phyloP scores from a whole-genome alignment of 768 basidiomycete species.

The Brasilioporus rufonigricans region DNA sequence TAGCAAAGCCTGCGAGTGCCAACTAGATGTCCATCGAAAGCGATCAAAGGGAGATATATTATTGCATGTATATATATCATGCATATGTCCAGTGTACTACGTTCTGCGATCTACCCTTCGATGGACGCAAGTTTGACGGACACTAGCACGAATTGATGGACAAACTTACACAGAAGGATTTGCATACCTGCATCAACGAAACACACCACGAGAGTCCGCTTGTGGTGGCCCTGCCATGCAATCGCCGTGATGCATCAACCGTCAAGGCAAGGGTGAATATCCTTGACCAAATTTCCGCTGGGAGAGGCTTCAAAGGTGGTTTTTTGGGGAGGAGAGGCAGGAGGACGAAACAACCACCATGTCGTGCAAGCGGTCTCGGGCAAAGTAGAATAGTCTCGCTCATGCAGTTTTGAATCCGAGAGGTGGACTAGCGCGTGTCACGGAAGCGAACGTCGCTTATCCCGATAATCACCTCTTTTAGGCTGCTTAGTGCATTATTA shows the following conservation, averaged over 20 bases:
- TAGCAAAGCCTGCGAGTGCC: slow-evolving; percentile 8
- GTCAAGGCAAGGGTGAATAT: slow-evolving; percentile 46
- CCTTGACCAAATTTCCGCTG: slow-evolving; percentile 67
- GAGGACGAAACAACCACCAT: slow-evolving; percentile 58
- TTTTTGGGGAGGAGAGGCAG: slow-evolving; percentile 64
- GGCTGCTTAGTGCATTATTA: background rate
- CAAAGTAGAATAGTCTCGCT: slow-evolving; percentile 50
- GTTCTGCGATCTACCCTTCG: background rate
- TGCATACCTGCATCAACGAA: slow-evolving; percentile 39
- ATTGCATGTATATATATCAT: background rate
- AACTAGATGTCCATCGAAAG: background rate
- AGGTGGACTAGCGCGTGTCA: background rate
- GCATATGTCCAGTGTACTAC: background rate
- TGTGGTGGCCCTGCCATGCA: slow-evolving; percentile 5
- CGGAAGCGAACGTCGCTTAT: background rate
- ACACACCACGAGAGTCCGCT: slow-evolving; percentile 16
- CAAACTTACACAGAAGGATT: slow-evolving; percentile 37
- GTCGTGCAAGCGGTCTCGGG: slow-evolving; percentile 64
- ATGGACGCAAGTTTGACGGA: background rate
- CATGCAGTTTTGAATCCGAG: slow-evolving; percentile 19
- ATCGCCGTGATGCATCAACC: slow-evolving; percentile 4
- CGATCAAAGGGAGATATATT: background rate
- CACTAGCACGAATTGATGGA: background rate
- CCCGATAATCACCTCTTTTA: background rate
- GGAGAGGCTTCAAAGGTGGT: slow-evolving; percentile 53